Conservation (phyloP, 1,284 basidiomycete species). For the Malassezia yamatoensis region DNA sequence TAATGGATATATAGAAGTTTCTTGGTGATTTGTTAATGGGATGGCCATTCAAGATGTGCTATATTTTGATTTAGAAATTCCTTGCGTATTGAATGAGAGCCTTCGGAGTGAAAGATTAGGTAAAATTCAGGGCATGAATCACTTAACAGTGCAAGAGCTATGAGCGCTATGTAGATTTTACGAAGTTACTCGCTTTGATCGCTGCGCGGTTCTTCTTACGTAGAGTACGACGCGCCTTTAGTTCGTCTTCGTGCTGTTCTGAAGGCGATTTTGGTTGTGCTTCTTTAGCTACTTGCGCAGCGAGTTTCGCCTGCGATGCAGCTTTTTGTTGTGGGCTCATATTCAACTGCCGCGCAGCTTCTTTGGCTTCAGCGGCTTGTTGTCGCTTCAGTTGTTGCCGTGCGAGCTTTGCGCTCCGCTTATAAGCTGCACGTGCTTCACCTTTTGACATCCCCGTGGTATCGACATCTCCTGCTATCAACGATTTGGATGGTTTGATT, state of each 20-base stretch:
- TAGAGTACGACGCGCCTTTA: conserved; percentile 12
- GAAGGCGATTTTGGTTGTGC: conserved; percentile 18
- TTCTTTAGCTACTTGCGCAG: conserved; percentile 20
- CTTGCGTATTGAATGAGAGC: neutral
- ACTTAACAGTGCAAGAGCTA: too few species aligned
- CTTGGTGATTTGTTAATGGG: too few species aligned
- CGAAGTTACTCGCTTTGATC: conserved; percentile 42
- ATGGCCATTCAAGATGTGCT: neutral
- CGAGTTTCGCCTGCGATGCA: neutral
- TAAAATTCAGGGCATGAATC: too few species aligned
- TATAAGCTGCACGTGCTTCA: conserved; percentile 37
- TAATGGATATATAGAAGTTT: too few species aligned
- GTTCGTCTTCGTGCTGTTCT: conserved; percentile 2
- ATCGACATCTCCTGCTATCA: conserved; percentile 29
- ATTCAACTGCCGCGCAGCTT: conserved; percentile 15
- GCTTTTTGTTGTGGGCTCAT: conserved; percentile 5
- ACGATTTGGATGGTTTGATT: conserved; percentile 24
- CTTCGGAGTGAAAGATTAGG: too few species aligned
- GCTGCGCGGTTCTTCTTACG: conserved; percentile 31
- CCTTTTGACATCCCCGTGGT: conserved; percentile 41
- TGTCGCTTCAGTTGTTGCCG: conserved; percentile 29
- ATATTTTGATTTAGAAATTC: neutral
- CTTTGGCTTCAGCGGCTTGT: conserved; percentile 24
- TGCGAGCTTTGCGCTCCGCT: conserved; percentile 30
- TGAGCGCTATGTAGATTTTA: conserved; percentile 23